Conservation (phyloP, 352 stramenopile species). For the Phytopythium chamaehyphon region DNA sequence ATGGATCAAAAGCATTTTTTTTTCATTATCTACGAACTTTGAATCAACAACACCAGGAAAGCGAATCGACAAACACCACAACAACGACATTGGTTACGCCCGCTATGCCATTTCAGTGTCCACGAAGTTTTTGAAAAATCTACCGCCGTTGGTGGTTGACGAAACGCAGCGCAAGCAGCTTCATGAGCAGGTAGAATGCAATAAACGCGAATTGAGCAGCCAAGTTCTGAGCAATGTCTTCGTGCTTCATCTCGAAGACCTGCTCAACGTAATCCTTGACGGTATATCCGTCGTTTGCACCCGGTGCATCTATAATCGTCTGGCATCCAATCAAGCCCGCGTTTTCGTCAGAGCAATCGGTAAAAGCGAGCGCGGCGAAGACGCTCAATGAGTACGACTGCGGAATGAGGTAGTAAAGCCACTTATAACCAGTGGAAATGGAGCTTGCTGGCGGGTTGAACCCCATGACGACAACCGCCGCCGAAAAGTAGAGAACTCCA, state of each 20-base stretch:
- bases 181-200: slow-evolving; percentile 1
- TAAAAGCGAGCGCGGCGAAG: slow-evolving; percentile 12
- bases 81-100: too few species aligned
- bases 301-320: slow-evolving; percentile 8
- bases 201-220: background rate
- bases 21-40: too few species aligned
- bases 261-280: slow-evolving; percentile 6
- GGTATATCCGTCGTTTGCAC: slow-evolving; percentile 7
- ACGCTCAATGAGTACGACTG: slow-evolving; percentile 15
- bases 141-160: slow-evolving; percentile 2
- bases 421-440: slow-evolving; percentile 19
- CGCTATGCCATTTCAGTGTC: too few species aligned
- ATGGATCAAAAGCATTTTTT: too few species aligned
- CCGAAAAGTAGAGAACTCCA: slow-evolving; percentile 19
- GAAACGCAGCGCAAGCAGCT: slow-evolving; percentile 3
- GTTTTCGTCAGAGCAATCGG: slow-evolving; percentile 7
- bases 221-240: slow-evolving; percentile 3
- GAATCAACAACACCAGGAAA: too few species aligned
- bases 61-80: too few species aligned
- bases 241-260: slow-evolving; percentile 5
- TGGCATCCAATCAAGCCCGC: slow-evolving; percentile 11
- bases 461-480: slow-evolving; percentile 38
- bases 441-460: slow-evolving; percentile 23
- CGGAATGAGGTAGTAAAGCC: slow-evolving; percentile 17
- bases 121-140: too few species aligned